A percentile compares a stretch with the other conserved stretches of the same genome.
Conservation (phyloP, 2,329 filamentous ascomycete species). For the Botrytis medusae region DNA sequence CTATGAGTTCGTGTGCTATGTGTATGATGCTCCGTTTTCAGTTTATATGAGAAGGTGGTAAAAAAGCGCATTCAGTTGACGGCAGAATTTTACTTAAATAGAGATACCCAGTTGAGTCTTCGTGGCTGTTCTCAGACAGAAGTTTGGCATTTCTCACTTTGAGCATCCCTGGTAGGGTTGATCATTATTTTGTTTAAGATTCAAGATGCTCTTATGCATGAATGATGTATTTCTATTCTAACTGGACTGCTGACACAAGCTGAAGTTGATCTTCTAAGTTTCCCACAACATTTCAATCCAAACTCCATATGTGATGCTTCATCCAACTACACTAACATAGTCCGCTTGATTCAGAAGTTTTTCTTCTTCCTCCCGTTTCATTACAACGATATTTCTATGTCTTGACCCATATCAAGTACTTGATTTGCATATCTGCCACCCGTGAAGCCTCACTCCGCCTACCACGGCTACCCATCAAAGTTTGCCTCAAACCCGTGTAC, state of each 20-base stretch:
- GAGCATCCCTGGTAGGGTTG: not conserved
- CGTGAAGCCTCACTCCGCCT: not conserved
- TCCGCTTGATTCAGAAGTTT: accelerated
- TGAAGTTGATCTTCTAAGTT: not conserved
- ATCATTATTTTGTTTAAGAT: accelerated
- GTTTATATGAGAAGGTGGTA: accelerated
- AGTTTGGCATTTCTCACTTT: not conserved
- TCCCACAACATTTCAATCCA: not conserved
- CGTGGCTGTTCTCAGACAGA: not conserved
- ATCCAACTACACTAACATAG: not conserved
- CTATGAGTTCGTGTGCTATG: not conserved
- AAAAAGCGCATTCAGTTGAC: accelerated
- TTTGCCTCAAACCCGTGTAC: not conserved
- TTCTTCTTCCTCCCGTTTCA: not conserved
- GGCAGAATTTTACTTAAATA: not conserved
- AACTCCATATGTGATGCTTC: not conserved
- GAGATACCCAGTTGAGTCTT: not conserved
- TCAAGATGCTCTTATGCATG: accelerated
- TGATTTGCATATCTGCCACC: not conserved
- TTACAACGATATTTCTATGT: accelerated
- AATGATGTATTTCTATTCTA: not conserved
- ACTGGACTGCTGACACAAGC: no score
- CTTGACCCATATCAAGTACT: not conserved
- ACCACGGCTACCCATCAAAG: not conserved
- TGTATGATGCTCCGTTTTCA: not conserved